Evolutionary conservation across 176 grass and related monocot species (phyloP), one percentile per base, ranked within the genome.

Genomic region (Rhynchospora pubera): DNA sequence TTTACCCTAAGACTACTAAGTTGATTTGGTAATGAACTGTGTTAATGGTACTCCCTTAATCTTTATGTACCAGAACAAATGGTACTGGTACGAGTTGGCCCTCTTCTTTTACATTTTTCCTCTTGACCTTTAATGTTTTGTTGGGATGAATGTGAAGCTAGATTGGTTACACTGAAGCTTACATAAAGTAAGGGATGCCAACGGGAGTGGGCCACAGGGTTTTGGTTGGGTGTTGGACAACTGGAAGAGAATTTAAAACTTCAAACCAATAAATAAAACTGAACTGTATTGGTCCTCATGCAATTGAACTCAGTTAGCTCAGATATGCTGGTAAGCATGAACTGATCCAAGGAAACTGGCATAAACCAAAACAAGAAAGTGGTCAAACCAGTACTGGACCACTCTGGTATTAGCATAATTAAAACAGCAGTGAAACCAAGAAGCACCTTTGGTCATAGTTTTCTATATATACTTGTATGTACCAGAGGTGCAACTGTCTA

Each of bases 401-500:
- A 83, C 19, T 3, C 65, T 43, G 6, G 65, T 39, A 67, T 67
- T 0, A 67, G 32, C 65, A 67, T 16, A 15, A 67, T 61, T 4
- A 0, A 30, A 42, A 43, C 32, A 39, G 30, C 15, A 18, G 14
- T 75, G 44, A 26, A 69, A 6, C 11, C 18, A 19, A 8, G 22
- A 7, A 11, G 83, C 19, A 53, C 28, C 55, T 85, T 86, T 52
- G 22, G 65, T 78, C 57, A 6, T 83, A 77, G 80, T 89, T 62
- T 86, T 80, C 47, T 47, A 57, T 34, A 78, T 65, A 23, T 65
- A 64, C 34, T 46, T 26, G 18, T 21, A 81, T 63, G 61, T 63
- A 65, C 28, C 3, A 97, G 94, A 52, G 94, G 94, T 88, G 94
- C 94, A 64, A 97, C 86, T 47, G 90, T 97, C 28, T 97, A 92